Evolutionary conservation across 495 filamentous ascomycete genomes (phyloP).

Genomic region (Xylaria scruposa): DNA sequence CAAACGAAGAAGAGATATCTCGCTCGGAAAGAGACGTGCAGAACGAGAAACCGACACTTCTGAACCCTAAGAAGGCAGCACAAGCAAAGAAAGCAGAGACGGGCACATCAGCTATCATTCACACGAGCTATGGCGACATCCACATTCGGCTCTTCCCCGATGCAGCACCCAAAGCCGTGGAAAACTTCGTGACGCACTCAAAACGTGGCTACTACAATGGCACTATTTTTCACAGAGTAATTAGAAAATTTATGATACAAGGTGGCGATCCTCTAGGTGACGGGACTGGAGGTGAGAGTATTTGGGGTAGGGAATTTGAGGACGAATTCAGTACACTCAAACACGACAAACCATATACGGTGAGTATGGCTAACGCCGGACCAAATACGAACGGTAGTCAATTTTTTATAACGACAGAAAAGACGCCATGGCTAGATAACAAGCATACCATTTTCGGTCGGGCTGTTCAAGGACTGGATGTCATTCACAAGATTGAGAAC

Average conservation of each 20-base stretch:
- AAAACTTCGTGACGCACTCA: slow-evolving; percentile 95
- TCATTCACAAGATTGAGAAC: slow-evolving; percentile 98
- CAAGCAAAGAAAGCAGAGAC: slow-evolving; percentile 69
- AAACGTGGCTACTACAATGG: slow-evolving; percentile 93
- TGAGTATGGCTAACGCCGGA: slow-evolving; percentile 97
- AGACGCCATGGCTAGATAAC: slow-evolving; percentile 93
- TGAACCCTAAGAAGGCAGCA: slow-evolving; percentile 50
- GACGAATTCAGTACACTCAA: slow-evolving; percentile 92
- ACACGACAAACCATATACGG: slow-evolving; percentile 94
- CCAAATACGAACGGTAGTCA: slow-evolving; percentile 81
- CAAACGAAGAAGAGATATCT: slow-evolving; percentile 81
- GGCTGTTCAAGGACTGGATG: slow-evolving; percentile 86
- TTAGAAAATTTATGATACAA: slow-evolving; percentile 98
- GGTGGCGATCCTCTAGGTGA: slow-evolving; percentile 94
- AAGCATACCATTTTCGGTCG: slow-evolving; percentile 97
- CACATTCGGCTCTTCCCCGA: slow-evolving; percentile 92
- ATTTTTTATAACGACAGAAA: slow-evolving; percentile 99
- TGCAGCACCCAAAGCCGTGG: slow-evolving; percentile 92
- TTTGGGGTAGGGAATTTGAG: slow-evolving; percentile 95
- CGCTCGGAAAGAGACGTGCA: slow-evolving; percentile 90
- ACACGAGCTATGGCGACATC: slow-evolving; percentile 95
- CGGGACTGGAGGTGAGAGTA: slow-evolving; percentile 93
- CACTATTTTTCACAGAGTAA: slow-evolving; percentile 96
- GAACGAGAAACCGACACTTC: slow-evolving; percentile 84
- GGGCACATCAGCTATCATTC: slow-evolving; percentile 81